These are phyloP conservation scores for Penicillium canescens DNA, from an alignment of 495 filamentous ascomycete genomes.

Conservation along the genomic window DNA sequence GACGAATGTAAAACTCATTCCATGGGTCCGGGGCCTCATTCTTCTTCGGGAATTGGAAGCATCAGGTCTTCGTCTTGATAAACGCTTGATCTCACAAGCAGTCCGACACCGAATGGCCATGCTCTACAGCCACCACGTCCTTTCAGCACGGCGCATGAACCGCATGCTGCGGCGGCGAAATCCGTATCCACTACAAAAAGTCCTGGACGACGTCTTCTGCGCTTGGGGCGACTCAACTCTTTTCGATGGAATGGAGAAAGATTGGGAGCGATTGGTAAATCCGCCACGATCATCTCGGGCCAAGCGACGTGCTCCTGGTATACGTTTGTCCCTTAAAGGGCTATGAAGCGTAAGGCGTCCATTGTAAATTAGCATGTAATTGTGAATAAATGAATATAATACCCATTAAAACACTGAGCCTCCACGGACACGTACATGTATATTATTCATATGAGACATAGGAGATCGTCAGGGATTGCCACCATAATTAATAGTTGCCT, in stretches of 20 bases:
- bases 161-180: conserved; percentile 38
- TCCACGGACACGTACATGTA: neutral
- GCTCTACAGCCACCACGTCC: conserved; percentile 43
- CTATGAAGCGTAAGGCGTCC: neutral
- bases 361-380: conserved; percentile 6
- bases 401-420: conserved; percentile 1
- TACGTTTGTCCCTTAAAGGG: conserved; percentile 5
- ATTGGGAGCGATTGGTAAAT: conserved; percentile 26
- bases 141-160: conserved; percentile 33
- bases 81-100: conserved; percentile 35
- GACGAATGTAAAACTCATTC: conserved; percentile 22
- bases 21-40: conserved; percentile 50
- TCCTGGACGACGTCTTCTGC: conserved; percentile 31
- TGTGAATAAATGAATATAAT: conserved; percentile 9
- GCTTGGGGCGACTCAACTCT: conserved; percentile 37
- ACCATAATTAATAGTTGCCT: neutral
- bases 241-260: conserved; percentile 21
- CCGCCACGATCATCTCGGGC: conserved; percentile 19
- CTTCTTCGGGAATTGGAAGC: conserved; percentile 50
- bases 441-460: neutral
- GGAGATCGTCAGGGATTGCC: neutral
- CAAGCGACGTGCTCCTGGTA: conserved; percentile 6
- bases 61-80: conserved; percentile 46
- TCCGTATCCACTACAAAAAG: conserved; percentile 29
- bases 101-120: conserved; percentile 50